phyloP scores from a whole-genome alignment of 352 stramenopile species.

The Globisporangium orthogonon region DNA sequence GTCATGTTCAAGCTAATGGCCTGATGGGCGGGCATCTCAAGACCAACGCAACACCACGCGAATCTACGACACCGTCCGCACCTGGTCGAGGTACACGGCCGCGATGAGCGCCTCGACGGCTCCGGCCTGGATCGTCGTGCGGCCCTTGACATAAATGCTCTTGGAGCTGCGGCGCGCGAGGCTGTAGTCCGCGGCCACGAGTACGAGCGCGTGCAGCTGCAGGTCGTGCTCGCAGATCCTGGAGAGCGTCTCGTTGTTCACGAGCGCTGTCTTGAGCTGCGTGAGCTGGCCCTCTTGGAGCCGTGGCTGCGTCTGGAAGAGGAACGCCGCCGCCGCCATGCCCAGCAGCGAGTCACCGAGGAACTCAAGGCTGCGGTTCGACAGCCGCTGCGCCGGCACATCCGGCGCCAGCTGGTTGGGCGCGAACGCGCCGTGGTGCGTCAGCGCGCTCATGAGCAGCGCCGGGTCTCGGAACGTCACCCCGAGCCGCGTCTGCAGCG shows the following conservation, averaged over 20 bases:
- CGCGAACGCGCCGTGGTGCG: slow-evolving; percentile 65
- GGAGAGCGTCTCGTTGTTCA: slow-evolving; percentile 73
- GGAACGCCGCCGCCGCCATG: slow-evolving; percentile 44
- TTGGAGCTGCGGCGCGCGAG: slow-evolving; percentile 17
- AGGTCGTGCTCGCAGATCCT: slow-evolving; percentile 58
- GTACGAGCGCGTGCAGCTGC: slow-evolving; percentile 47
- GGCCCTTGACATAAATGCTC: slow-evolving; percentile 36
- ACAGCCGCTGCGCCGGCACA: slow-evolving; percentile 50
- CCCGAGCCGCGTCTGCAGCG: slow-evolving; percentile 51
- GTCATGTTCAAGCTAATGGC: background rate
- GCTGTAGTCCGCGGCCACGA: slow-evolving; percentile 46
- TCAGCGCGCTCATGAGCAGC: slow-evolving; percentile 62
- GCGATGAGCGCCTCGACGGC: slow-evolving; percentile 75
- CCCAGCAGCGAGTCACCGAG: slow-evolving; percentile 74
- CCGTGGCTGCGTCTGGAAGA: slow-evolving; percentile 67
- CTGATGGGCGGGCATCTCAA: no score
- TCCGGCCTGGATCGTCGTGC: slow-evolving; percentile 65
- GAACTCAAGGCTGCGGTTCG: slow-evolving; percentile 81
- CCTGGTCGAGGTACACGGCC: slow-evolving; percentile 71
- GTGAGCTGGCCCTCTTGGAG: slow-evolving; percentile 77
- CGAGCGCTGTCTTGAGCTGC: slow-evolving; percentile 52
- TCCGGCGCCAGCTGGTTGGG: slow-evolving; percentile 26
- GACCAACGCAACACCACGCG: background rate
- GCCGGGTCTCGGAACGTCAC: slow-evolving; percentile 52
- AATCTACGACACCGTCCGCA: slow-evolving; percentile 10